Base-by-base conservation (phyloP, 2,329 filamentous ascomycete genomes). In the Pyricularia sp. region DNA sequence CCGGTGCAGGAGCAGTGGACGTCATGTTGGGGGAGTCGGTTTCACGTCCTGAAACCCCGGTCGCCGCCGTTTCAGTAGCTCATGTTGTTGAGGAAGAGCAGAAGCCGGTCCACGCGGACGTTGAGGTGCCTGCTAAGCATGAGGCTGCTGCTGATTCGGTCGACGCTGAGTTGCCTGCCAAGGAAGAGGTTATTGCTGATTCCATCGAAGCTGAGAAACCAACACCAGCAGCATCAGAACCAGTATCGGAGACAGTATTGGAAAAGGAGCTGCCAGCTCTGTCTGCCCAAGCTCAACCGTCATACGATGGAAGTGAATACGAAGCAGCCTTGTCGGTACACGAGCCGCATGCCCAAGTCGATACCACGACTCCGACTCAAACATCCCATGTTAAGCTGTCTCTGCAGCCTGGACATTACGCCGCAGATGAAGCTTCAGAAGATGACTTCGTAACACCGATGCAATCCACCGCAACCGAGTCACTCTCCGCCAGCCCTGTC, bases 61-160 rank as follows among this genome's bases (percentile, higher is more conserved):
- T 63, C 59, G 25, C 59, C 59, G 4, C 59, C 59, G 59, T 63
- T 63, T 17, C 59, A 14, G 59, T 63, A 14, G 67, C 65, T 12
- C 66, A 69, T 4, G 33, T 66, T 31, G 28, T 71, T 63, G 50
- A 70, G 68, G 65, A 72, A 64, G 7, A 70, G 11, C n/a, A 63
- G 9, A 28, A 28, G 12, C 25, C 59, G 25, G 12, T 11, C 12
- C 25, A 9, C 12, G 59, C 25, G 5, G 59, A 63, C 26, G 25
- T 1, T 6, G 59, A 63, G 3, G 11, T 63, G 59, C 6, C 26
- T 17, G 59, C 25, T 4, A 28, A 63, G 14, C 26, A 63, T 4
- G 59, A 63, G 26, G 14, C 17, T 63, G 59, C 14, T 17, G 12
- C 4, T 17, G 26, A 63, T 28, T 63, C 26, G 25, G 26, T 28